Evolutionary conservation across 495 filamentous ascomycete genomes (phyloP).

Genomic region (Penicillium mononematosum): DNA sequence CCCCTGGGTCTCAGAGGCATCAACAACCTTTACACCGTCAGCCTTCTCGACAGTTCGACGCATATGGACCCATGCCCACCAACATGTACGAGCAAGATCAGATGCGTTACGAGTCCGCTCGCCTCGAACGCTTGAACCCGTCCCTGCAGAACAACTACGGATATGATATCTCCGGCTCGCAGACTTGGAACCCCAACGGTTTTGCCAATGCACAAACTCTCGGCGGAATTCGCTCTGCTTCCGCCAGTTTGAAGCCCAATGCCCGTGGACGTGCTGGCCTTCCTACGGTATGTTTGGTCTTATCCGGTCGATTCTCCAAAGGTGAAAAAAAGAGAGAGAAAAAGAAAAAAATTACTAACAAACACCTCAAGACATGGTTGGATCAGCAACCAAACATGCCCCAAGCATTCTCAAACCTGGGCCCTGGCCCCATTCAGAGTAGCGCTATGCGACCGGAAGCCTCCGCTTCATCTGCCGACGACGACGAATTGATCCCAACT

Average conservation of each 20-base stretch:
- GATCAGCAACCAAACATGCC: slow-evolving; percentile 57
- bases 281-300: slow-evolving; percentile 53
- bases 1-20: slow-evolving; percentile 61
- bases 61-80: slow-evolving; percentile 59
- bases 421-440: slow-evolving; percentile 50
- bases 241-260: slow-evolving; percentile 56
- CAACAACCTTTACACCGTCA: slow-evolving; percentile 66
- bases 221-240: slow-evolving; percentile 53
- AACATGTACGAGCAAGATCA: slow-evolving; percentile 63
- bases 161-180: slow-evolving; percentile 61
- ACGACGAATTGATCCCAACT: slow-evolving; percentile 91
- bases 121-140: slow-evolving; percentile 60
- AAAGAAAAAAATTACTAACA: background rate
- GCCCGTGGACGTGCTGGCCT: slow-evolving; percentile 55
- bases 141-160: slow-evolving; percentile 54
- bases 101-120: slow-evolving; percentile 58
- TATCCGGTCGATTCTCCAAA: background rate
- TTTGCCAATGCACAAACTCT: slow-evolving; percentile 53
- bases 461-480: slow-evolving; percentile 53
- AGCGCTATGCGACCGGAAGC: slow-evolving; percentile 53
- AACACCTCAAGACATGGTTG: slow-evolving; percentile 54
- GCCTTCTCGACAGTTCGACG: slow-evolving; percentile 67
- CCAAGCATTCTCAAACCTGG: slow-evolving; percentile 52
- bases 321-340: background rate
- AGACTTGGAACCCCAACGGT: slow-evolving; percentile 64